A percentile compares a stretch with the other conserved stretches of the same genome.
Conservation (phyloP, 768 basidiomycete genomes). For the Boletus rufocinnamomeus region DNA sequence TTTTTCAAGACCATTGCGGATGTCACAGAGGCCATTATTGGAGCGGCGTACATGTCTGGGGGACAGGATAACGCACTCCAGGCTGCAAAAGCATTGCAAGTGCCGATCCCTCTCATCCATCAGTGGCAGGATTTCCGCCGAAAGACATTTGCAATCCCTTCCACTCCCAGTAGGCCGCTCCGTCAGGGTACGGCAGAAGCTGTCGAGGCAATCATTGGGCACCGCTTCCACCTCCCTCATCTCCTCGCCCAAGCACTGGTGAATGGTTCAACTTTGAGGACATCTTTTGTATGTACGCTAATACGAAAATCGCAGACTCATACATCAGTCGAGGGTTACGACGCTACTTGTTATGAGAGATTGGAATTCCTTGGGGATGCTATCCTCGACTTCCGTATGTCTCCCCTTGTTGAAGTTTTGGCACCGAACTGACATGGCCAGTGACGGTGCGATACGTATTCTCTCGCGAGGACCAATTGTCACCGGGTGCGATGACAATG, state of each 20-base stretch:
- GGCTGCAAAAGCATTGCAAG: constrained; percentile 61
- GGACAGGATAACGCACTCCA: constrained; percentile 68
- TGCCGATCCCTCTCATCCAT: constrained; percentile 64
- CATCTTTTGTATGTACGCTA: constrained; percentile 5
- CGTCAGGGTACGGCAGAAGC: constrained; percentile 50
- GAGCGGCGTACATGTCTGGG: constrained; percentile 75
- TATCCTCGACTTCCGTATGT: constrained; percentile 78
- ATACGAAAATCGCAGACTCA: constrained; percentile 58
- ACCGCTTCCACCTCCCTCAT: constrained; percentile 60
- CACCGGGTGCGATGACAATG: constrained; percentile 77
- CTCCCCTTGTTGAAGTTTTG: neutral
- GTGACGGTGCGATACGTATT: constrained; percentile 77
- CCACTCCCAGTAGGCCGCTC: constrained; percentile 46
- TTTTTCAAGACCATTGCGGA: constrained; percentile 71
- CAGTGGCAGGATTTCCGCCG: constrained; percentile 70
- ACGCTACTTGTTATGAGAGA: constrained; percentile 65
- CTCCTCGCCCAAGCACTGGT: constrained; percentile 77
- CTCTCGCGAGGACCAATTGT: constrained; percentile 58
- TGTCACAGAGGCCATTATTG: constrained; percentile 82
- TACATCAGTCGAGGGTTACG: constrained; percentile 55
- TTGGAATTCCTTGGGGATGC: constrained; percentile 88
- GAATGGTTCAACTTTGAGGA: constrained; percentile 20
- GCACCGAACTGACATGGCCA: constrained; percentile 31
- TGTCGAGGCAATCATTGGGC: constrained; percentile 65
- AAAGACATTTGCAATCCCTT: constrained; percentile 47